Conservation (phyloP, 768 basidiomycete species). For the Boletus reticuloceps region DNA sequence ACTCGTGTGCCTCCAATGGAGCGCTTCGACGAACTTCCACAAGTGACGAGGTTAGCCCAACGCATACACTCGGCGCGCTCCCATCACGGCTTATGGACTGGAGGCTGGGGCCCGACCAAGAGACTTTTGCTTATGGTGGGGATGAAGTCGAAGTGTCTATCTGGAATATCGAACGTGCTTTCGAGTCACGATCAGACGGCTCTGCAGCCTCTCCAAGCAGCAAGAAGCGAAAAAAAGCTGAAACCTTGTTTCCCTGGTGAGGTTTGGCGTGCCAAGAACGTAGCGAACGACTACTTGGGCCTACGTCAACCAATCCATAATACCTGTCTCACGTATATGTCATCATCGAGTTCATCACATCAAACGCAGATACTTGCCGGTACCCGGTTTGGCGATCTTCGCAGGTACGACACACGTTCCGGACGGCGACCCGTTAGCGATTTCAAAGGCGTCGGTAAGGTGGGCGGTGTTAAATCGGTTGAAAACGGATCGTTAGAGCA, state of each 20-base stretch:
- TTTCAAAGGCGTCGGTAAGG: conserved; percentile 59
- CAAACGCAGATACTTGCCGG: conserved; percentile 63
- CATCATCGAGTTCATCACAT: conserved; percentile 33
- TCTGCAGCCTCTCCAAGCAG: conserved; percentile 10
- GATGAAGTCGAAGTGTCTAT: conserved; percentile 83
- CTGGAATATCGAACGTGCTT: conserved; percentile 70
- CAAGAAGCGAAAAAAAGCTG: conserved; percentile 57
- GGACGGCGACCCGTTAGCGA: conserved; percentile 65
- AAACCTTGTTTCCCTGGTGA: conserved; percentile 67
- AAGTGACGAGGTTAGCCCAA: conserved; percentile 21
- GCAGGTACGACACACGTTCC: conserved; percentile 74
- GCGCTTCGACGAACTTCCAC: conserved; percentile 53
- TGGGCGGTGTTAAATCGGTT: conserved; percentile 58
- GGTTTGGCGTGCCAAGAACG: conserved; percentile 84
- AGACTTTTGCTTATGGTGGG: conserved; percentile 76
- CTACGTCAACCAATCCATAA: conserved; percentile 80
- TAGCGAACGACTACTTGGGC: conserved; percentile 71
- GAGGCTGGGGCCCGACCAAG: conserved; percentile 50
- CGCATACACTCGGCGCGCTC: conserved; percentile 41
- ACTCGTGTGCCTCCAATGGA: conserved; percentile 76
- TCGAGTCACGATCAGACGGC: conserved; percentile 27
- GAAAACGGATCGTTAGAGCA: conserved; percentile 61
- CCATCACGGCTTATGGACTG: conserved; percentile 71
- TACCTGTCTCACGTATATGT: conserved; percentile 61
- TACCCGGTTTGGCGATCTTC: conserved; percentile 69